Conservation (phyloP, 345 rosid genomes). For the Angophora floribunda region DNA sequence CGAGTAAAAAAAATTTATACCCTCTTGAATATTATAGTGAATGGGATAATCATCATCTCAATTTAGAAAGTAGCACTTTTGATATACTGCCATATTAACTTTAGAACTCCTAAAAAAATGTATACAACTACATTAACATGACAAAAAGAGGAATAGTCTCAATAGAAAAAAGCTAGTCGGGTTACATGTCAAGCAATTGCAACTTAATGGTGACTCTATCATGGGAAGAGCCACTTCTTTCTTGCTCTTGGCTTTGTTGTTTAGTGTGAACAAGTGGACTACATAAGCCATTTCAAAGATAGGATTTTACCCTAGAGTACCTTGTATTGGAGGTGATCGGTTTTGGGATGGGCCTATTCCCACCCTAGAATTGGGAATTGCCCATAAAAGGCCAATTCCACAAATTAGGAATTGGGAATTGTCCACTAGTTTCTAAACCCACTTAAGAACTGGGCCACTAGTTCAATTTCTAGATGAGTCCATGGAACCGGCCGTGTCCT, state of each 20-base stretch:
- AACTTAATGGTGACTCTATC: background rate
- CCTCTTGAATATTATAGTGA: background rate
- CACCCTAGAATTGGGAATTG: too few species aligned
- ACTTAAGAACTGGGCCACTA: too few species aligned
- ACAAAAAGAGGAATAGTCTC: background rate
- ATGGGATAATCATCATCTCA: background rate
- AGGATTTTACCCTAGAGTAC: background rate
- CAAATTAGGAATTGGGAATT: too few species aligned
- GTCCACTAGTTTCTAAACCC: too few species aligned
- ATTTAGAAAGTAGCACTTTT: background rate
- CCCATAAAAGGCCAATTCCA: too few species aligned
- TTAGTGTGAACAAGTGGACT: background rate
- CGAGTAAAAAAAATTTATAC: background rate
- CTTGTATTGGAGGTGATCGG: background rate
- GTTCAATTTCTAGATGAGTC: rapidly evolving
- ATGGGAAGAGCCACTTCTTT: background rate
- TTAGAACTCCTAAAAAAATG: background rate
- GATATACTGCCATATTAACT: background rate
- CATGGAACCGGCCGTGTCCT: too few species aligned
- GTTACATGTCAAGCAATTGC: background rate
- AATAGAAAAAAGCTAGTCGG: background rate
- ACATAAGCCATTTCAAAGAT: background rate
- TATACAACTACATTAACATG: background rate
- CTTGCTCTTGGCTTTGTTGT: background rate
- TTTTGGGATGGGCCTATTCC: too few species aligned